Percentiles rank a stretch among this genome's conserved stretches.
Conservation (phyloP, 345 rosid species). For the Heritiera fomes region DNA sequence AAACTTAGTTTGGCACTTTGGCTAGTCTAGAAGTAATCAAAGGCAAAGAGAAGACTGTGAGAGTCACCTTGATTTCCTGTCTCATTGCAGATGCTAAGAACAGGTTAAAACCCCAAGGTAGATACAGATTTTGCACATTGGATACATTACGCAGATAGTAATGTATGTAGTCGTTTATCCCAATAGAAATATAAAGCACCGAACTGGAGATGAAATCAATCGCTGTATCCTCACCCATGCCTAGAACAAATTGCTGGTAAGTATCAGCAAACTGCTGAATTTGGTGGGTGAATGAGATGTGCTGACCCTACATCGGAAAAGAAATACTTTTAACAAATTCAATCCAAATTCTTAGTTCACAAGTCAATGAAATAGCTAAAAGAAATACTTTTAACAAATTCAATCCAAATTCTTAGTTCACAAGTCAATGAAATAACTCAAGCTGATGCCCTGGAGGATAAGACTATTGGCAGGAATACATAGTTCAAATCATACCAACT, state of each 20-base stretch:
- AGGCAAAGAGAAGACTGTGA: background rate
- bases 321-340: background rate
- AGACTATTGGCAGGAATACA: background rate
- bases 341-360: background rate
- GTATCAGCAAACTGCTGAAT: constrained; percentile 86
- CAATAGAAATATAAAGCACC: constrained; percentile 72
- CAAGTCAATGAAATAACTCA: background rate
- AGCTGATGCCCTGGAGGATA: background rate
- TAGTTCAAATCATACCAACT: constrained; percentile 48
- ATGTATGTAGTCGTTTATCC: constrained; percentile 89
- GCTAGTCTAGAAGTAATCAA: background rate
- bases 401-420: background rate
- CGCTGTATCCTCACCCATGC: constrained; percentile 61
- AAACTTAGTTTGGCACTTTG: background rate
- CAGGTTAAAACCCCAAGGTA: constrained; percentile 87
- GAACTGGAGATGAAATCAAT: constrained; percentile 59
- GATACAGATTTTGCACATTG: constrained; percentile 62
- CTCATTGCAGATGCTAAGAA: constrained; percentile 63
- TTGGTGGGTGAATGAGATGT: constrained; percentile 81
- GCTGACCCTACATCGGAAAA: constrained; percentile 62
- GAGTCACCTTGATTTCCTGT: constrained; percentile 67
- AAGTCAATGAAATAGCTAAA: background rate
- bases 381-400: too few species aligned
- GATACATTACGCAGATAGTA: constrained; percentile 79
- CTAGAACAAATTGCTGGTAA: constrained; percentile 64